A percentile compares a stretch with the other conserved stretches of the same genome.
These are phyloP conservation scores for Gossypium thurberi DNA, from an alignment of 345 rosid species.

Conservation along the genomic window DNA sequence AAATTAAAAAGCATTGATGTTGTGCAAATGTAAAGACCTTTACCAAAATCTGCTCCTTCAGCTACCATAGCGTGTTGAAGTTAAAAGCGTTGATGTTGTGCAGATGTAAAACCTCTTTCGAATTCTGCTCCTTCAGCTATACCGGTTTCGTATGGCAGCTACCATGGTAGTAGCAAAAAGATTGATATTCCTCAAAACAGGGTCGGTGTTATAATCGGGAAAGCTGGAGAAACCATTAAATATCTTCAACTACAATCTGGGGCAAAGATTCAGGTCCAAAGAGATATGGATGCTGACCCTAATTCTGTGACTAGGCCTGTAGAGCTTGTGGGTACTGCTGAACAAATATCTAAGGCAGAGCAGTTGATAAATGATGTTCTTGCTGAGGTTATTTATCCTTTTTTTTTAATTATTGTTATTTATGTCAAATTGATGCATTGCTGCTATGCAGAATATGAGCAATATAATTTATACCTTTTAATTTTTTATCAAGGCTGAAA, in stretches of 20 bases:
- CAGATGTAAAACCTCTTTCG: conserved; percentile 54
- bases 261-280: conserved; percentile 93
- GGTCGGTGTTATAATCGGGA: conserved; percentile 98
- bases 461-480: background rate
- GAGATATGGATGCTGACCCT: conserved; percentile 92
- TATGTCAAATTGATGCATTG: background rate
- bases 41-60: no score
- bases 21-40: conserved; percentile 48
- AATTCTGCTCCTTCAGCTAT: conserved; percentile 47
- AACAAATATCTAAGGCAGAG: conserved; percentile 89
- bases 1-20: background rate
- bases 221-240: conserved; percentile 95
- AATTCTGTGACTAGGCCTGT: conserved; percentile 58
- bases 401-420: background rate
- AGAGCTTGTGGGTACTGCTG: conserved; percentile 78
- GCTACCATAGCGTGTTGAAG: background rate
- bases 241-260: conserved; percentile 93
- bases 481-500: conserved; percentile 60
- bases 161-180: conserved; percentile 70
- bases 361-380: conserved; percentile 89
- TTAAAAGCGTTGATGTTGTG: conserved; percentile 4
- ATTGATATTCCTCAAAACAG: conserved; percentile 87
- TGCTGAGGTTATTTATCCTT: conserved; percentile 45
- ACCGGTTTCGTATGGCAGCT: conserved; percentile 62
- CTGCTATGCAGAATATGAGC: background rate